Evolutionary conservation across 805 yeast species (phyloP).

Genomic region (Lachancea nothofagi): DNA sequence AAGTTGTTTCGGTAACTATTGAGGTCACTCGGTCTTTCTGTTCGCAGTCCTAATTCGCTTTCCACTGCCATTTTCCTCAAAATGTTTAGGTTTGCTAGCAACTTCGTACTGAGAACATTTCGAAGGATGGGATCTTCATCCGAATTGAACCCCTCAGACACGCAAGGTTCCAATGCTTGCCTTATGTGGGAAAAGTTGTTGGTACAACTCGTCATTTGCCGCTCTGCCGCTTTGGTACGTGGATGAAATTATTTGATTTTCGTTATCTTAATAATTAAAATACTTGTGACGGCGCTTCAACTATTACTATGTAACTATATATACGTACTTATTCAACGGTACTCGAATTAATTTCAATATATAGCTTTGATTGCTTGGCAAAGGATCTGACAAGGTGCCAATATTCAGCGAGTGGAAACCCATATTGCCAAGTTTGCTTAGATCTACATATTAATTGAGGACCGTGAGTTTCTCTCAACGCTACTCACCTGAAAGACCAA

Average conservation of each 20-base stretch:
- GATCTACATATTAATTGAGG: too few relatives aligned
- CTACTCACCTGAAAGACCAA: too few relatives aligned
- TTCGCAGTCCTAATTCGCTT: constrained; percentile 9
- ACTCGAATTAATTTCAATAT: too few relatives aligned
- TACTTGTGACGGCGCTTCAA: too few relatives aligned
- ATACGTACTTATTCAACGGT: too few relatives aligned
- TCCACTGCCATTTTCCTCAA: constrained; percentile 14
- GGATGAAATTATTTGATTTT: background rate
- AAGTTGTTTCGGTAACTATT: constrained; percentile 14
- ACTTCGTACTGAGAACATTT: constrained; percentile 19
- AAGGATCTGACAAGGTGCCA: too few relatives aligned
- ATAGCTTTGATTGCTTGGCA: too few relatives aligned
- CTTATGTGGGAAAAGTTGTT: background rate
- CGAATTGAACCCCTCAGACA: background rate
- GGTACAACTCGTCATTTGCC: background rate
- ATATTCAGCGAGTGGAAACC: too few relatives aligned
- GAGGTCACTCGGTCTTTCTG: constrained; percentile 5
- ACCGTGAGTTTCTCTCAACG: too few relatives aligned
- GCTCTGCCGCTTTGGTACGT: background rate
- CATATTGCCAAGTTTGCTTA: too few relatives aligned
- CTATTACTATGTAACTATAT: too few relatives aligned
- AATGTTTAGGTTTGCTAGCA: constrained; percentile 17
- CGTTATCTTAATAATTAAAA: too few relatives aligned
- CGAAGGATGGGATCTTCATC: constrained; percentile 19
- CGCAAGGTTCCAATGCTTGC: constrained; percentile 1